These are phyloP conservation scores for Corchorus capsularis DNA, from an alignment of 345 rosid species.

Conservation along the genomic window DNA sequence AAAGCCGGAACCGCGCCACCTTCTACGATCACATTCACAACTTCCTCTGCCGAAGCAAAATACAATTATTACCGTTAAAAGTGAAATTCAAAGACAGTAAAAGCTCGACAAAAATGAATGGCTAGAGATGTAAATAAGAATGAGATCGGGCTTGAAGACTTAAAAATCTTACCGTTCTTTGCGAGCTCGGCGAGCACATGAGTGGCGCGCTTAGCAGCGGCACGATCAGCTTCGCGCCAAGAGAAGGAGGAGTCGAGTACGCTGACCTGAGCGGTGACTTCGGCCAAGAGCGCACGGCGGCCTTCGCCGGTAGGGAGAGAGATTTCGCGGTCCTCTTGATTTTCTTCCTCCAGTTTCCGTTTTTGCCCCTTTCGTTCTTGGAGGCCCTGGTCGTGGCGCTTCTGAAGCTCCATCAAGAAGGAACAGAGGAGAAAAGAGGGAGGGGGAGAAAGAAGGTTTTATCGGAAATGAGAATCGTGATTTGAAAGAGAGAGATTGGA, in stretches of 20 bases:
- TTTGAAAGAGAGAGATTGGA: constrained; percentile 42
- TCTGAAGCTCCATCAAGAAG: constrained; percentile 51
- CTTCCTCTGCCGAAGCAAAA: constrained; percentile 66
- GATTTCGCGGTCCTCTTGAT: constrained; percentile 57
- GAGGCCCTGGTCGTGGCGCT: constrained; percentile 55
- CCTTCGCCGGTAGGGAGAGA: constrained; percentile 61
- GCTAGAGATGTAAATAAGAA: constrained; percentile 24
- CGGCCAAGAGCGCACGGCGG: constrained; percentile 55
- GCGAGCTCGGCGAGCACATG: constrained; percentile 98
- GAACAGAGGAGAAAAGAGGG: constrained; percentile 27
- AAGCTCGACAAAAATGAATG: constrained; percentile 3
- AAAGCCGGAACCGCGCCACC: constrained; percentile 95
- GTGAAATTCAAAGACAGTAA: background rate
- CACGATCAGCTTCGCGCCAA: constrained; percentile 91
- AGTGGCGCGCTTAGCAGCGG: constrained; percentile 93
- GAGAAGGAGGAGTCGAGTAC: constrained; percentile 75
- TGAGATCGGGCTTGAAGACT: constrained; percentile 28
- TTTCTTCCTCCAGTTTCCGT: constrained; percentile 86
- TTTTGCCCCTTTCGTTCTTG: constrained; percentile 94
- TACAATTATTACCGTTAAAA: constrained; percentile 4
- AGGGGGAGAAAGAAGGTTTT: constrained; percentile 23
- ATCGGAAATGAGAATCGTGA: constrained; percentile 23
- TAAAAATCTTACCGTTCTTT: constrained; percentile 63
- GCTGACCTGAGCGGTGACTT: constrained; percentile 72
- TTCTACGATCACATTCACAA: constrained; percentile 92